A percentile compares a stretch with the other conserved stretches of the same genome.
phyloP scores from a whole-genome alignment of 108 stramenopile species.

The Skeletonema potamos region DNA sequence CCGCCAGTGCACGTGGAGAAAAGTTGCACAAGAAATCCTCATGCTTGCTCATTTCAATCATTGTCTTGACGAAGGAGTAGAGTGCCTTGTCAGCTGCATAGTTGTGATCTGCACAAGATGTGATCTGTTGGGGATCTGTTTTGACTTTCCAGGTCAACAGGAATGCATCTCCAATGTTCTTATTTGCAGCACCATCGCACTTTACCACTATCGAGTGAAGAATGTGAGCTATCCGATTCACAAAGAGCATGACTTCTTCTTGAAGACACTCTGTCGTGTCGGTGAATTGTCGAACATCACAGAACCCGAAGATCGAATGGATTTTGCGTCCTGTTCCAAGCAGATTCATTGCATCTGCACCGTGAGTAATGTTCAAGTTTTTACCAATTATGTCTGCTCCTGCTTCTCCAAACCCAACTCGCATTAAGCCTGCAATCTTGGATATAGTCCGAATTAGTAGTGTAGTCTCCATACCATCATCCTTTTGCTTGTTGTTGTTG shows the following conservation, averaged over 20 bases:
- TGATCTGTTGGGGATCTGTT: slow-evolving; percentile 2
- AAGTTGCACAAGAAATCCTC: slow-evolving; percentile 64
- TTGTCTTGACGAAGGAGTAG: slow-evolving; percentile 58
- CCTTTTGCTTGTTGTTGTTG: slow-evolving; percentile 22
- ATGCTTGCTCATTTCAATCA: slow-evolving; percentile 57
- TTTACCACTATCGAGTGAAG: slow-evolving; percentile 61
- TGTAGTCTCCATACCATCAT: slow-evolving; percentile 75
- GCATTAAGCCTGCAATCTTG: slow-evolving; percentile 78
- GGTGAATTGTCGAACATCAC: slow-evolving; percentile 80
- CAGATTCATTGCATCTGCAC: slow-evolving; percentile 43
- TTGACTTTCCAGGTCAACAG: slow-evolving; percentile 78
- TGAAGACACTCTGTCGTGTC: slow-evolving; percentile 83
- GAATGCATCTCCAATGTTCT: slow-evolving; percentile 87
- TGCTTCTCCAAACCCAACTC: slow-evolving; percentile 85
- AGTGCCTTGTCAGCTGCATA: slow-evolving; percentile 55
- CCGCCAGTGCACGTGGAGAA: slow-evolving; percentile 47
- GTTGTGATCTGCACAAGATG: slow-evolving; percentile 24
- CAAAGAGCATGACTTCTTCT: slow-evolving; percentile 85
- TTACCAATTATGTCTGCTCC: slow-evolving; percentile 82
- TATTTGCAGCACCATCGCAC: slow-evolving; percentile 71
- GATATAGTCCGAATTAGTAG: slow-evolving; percentile 70
- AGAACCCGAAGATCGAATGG: slow-evolving; percentile 78
- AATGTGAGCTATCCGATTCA: slow-evolving; percentile 71
- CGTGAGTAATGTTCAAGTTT: slow-evolving; percentile 55
- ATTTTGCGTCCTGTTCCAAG: slow-evolving; percentile 63